Conservation (phyloP, 345 rosid genomes). For the Eucalyptus rudis region DNA sequence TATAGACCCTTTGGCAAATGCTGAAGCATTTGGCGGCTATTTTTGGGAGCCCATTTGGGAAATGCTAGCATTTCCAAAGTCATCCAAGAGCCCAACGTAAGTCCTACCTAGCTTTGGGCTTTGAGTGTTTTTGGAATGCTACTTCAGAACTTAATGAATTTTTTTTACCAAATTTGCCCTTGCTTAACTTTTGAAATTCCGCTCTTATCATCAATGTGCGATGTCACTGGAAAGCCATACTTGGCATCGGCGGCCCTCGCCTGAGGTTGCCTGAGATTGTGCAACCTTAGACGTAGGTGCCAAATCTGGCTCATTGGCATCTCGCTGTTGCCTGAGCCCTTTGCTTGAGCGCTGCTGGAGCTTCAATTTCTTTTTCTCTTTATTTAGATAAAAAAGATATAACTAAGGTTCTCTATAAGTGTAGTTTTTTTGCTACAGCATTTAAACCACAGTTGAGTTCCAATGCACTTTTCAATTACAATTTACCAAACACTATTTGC, state of each 20-base stretch:
- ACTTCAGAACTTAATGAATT: not conserved
- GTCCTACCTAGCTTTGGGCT: not conserved
- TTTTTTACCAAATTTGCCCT: not conserved
- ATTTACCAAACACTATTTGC: not conserved
- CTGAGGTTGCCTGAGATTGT: not conserved
- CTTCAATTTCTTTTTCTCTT: not conserved
- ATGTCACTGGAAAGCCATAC: not conserved
- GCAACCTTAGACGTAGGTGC: not conserved
- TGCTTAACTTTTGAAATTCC: not conserved
- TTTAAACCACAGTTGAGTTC: not conserved
- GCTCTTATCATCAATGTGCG: not conserved
- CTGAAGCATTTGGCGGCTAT: not conserved
- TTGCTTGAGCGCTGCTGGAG: not conserved
- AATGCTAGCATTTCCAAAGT: not conserved
- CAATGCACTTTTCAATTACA: not conserved
- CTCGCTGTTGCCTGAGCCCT: not conserved
- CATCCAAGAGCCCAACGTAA: not conserved
- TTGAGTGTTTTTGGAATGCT: not conserved
- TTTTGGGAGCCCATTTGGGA: not conserved
- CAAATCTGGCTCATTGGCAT: not conserved
- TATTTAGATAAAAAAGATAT: not conserved
- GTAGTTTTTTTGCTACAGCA: not conserved
- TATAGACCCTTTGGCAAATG: not conserved
- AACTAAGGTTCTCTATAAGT: not conserved
- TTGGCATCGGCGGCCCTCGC: accelerated